Base-by-base conservation (phyloP, 805 yeast species). In the Starmera amethionina region DNA sequence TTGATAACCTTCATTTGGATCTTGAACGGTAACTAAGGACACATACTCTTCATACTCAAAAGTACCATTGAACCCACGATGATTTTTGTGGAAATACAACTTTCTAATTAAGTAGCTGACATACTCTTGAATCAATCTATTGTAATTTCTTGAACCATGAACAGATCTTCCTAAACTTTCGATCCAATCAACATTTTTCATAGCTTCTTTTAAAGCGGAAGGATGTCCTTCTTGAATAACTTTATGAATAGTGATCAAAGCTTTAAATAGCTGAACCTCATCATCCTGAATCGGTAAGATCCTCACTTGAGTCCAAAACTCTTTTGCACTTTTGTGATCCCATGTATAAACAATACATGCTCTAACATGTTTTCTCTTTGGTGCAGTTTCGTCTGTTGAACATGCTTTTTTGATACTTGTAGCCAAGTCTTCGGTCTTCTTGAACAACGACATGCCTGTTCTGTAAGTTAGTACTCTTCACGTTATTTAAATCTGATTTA, bases 151-250 rank as follows among this genome's bases (percentile, higher is more conserved):
- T 18, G 51, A 46, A 1, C 71, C 67, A 18, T 56, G 58, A 32
- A 62, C 58, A 10, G 75, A 68, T 34, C 87, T 69, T 2, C 79
- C 81, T 42, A 93, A 67, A 14, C 88, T 74, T 41, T 79, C 75
- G 37, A 90, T 68, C 80, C 94, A 90, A 39, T 78, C 82, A 38
- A 78, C 66, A 56, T 88, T 86, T 45, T 77, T 69, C 52, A 77
- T 82, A 2, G 87, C 97, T 52, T 87, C 96, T 39, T 75, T 70
- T 51, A 90, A 64, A 6, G 86, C 79, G 25, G 85, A 73, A 12
- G 87, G 87, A 58, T 90, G 97, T n/a, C 98, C 98, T 61, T 90
- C 98, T 59, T 93, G 97, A n/a, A 90, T 64, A 6, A 93, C 90
- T 54, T 90, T 89, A 54, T 90, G 97, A 37, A 88, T 72, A 47